phyloP scores from a whole-genome alignment of 2,329 filamentous ascomycete species.

The Colletotrichum sp. region DNA sequence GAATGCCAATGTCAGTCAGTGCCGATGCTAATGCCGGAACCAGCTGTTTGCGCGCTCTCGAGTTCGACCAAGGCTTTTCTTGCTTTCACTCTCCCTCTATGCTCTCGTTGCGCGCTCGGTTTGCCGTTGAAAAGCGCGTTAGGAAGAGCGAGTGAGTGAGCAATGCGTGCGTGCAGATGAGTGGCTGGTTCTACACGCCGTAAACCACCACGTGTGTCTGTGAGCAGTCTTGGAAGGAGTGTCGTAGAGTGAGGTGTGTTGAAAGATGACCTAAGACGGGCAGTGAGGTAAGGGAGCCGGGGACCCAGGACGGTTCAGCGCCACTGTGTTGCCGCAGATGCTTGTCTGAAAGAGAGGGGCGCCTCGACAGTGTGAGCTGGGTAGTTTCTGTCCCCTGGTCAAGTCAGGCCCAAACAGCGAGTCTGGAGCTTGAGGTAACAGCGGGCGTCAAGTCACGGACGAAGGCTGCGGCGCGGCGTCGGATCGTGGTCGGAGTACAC shows the following conservation, averaged over 20 bases:
- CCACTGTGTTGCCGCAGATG: constrained; percentile 11
- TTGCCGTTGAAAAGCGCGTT: background rate
- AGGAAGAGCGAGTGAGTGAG: background rate
- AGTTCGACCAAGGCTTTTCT: background rate
- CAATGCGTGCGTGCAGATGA: background rate
- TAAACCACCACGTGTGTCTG: background rate
- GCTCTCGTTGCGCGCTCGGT: background rate
- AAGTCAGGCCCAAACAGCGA: constrained; percentile 1
- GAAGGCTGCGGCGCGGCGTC: background rate
- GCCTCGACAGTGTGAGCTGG: background rate
- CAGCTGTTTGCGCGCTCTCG: background rate
- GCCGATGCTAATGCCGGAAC: background rate
- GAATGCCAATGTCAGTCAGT: constrained; percentile 1
- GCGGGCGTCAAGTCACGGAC: constrained; percentile 1
- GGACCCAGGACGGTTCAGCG: background rate
- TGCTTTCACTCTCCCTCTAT: background rate
- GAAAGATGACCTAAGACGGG: constrained; percentile 3
- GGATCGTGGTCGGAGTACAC: background rate
- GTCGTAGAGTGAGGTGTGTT: background rate
- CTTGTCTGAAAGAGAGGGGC: constrained; percentile 7
- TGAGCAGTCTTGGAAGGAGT: background rate
- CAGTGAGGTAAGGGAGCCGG: background rate
- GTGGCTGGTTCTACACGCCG: background rate
- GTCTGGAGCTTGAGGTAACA: background rate
- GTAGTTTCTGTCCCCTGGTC: background rate